Conservation (phyloP, 768 basidiomycete genomes). For the Kwoniella mangroviensis region DNA sequence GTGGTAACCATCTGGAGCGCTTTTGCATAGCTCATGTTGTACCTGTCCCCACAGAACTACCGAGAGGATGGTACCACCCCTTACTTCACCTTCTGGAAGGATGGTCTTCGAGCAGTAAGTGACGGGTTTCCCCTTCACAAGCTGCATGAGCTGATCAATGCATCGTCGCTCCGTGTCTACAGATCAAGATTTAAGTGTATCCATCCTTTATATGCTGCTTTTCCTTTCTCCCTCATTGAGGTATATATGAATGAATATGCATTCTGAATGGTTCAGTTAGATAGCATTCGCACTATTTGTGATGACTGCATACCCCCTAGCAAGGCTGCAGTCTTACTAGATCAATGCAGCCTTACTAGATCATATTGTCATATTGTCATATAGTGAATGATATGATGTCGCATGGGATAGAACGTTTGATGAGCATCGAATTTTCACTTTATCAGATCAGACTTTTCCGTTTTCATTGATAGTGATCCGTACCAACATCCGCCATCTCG, state of each 20-base stretch:
- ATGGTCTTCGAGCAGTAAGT: slow-evolving; percentile 75
- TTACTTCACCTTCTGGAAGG: slow-evolving; percentile 94
- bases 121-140: neutral
- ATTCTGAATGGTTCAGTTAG: slow-evolving; percentile 3
- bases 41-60: slow-evolving; percentile 66
- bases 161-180: neutral
- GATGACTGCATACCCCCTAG: no score
- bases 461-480: no score
- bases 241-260: slow-evolving; percentile 14
- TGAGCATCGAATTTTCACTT: no score
- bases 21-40: no score
- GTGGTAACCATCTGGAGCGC: slow-evolving; percentile 7
- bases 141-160: neutral
- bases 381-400: no score
- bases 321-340: no score
- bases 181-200: slow-evolving; percentile 45
- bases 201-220: neutral
- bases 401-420: no score
- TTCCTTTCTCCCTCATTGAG: neutral
- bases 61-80: slow-evolving; percentile 68
- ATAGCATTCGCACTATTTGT: no score
- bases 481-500: no score
- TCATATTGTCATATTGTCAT: no score
- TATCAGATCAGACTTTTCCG: no score
- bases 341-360: no score